phyloP scores from a whole-genome alignment of 257 asterid genomes.

The Fraxinus excelsior region DNA sequence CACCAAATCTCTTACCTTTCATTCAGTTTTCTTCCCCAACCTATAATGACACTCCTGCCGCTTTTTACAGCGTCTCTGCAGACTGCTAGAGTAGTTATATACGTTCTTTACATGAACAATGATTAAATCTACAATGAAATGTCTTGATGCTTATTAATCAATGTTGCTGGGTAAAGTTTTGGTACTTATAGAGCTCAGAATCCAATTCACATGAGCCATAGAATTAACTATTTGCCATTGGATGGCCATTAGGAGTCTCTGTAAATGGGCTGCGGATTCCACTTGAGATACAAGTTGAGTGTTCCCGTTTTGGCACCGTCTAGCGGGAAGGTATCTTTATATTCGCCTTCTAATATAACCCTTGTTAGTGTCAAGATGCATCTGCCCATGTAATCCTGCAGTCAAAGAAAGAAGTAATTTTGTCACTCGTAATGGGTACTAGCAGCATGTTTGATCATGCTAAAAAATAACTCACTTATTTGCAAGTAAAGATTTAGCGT shows the following conservation, averaged over 20 bases:
- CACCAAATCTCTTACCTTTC: neutral
- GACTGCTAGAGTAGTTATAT: conserved; percentile 27
- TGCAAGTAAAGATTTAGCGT: neutral
- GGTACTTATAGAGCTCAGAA: conserved; percentile 7
- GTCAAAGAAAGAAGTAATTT: neutral
- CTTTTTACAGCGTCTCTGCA: conserved; percentile 8
- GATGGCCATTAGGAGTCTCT: conserved; percentile 49
- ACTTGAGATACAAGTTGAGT: conserved; percentile 78
- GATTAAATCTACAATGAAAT: conserved; percentile 13
- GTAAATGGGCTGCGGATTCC: conserved; percentile 86
- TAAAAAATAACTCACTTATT: neutral
- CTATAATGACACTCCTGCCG: conserved; percentile 1
- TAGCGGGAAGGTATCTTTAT: conserved; percentile 57
- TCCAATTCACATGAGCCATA: neutral
- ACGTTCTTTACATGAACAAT: conserved; percentile 23
- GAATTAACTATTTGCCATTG: neutral
- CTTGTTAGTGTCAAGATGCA: conserved; percentile 89
- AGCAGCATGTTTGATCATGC: neutral
- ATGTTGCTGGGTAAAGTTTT: conserved; percentile 24
- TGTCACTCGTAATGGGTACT: neutral
- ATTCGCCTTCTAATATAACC: conserved; percentile 86
- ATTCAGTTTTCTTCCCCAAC: conserved; percentile 7
- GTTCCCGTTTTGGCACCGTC: conserved; percentile 86
- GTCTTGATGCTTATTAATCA: conserved; percentile 19
- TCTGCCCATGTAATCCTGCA: conserved; percentile 93